A percentile compares a stretch with the other conserved stretches of the same genome.
Evolutionary conservation across 768 basidiomycete genomes (phyloP).

Genomic region (Lentinula edodes): DNA sequence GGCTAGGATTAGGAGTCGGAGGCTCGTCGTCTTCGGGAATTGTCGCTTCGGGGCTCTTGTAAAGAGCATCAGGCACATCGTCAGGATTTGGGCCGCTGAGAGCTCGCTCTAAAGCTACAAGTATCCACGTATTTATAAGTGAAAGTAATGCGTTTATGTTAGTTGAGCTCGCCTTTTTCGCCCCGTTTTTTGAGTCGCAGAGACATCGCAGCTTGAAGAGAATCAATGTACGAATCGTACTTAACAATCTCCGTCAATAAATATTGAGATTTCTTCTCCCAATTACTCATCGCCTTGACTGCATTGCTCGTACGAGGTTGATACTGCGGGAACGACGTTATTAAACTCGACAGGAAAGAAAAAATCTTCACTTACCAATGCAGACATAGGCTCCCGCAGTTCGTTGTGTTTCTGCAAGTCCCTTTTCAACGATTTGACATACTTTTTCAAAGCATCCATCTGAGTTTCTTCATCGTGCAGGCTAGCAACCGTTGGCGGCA

Average conservation of each 20-base stretch:
- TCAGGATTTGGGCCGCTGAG: constrained; percentile 29
- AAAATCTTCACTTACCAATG: constrained; percentile 46
- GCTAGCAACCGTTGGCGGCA: constrained; percentile 79
- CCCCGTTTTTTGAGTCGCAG: constrained; percentile 86
- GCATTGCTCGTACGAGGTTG: constrained; percentile 68
- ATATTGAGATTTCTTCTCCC: constrained; percentile 89
- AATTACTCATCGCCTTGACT: constrained; percentile 78
- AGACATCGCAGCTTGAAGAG: constrained; percentile 76
- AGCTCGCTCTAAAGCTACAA: constrained; percentile 51
- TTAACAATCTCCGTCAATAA: constrained; percentile 91
- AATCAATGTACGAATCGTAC: constrained; percentile 92
- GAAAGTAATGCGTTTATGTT: not conserved
- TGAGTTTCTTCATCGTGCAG: constrained; percentile 90
- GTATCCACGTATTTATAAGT: not conserved
- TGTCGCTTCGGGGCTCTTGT: constrained; percentile 31
- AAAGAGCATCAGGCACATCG: constrained; percentile 32
- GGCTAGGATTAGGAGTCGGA: constrained; percentile 18
- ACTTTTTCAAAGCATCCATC: constrained; percentile 81
- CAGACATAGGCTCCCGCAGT: constrained; percentile 75
- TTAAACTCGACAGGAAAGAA: not conserved
- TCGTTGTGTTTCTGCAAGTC: constrained; percentile 84
- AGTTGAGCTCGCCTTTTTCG: constrained; percentile 52
- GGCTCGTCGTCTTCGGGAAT: constrained; percentile 43
- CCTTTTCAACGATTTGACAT: constrained; percentile 66
- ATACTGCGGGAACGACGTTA: constrained; percentile 46